A percentile compares a stretch with the other conserved stretches of the same genome.
phyloP scores from a whole-genome alignment of 495 filamentous ascomycete genomes.

The Pseudoneurospora amorphoporcata region DNA sequence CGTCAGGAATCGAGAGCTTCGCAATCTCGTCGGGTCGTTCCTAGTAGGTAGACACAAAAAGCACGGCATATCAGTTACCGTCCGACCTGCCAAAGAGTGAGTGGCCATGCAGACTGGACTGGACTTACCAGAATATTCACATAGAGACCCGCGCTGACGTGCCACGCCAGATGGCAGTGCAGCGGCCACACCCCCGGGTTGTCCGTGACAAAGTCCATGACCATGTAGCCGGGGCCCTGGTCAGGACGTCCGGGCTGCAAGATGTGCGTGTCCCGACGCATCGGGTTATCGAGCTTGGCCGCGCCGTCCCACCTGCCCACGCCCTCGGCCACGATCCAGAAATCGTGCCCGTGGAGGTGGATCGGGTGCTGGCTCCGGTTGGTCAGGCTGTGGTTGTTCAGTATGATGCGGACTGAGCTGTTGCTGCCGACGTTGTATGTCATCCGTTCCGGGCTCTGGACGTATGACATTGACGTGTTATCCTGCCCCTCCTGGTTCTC shows the following conservation, averaged over 20 bases:
- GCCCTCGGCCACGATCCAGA: constrained; percentile 41
- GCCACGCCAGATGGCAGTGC: constrained; percentile 40
- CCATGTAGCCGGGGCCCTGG: constrained; percentile 14
- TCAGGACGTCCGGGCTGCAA: constrained; percentile 15
- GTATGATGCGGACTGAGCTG: constrained; percentile 31
- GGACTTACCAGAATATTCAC: constrained; percentile 25
- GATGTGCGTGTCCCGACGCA: constrained; percentile 26
- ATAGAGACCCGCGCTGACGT: constrained; percentile 33
- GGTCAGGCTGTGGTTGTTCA: constrained; percentile 31
- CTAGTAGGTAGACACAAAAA: background rate
- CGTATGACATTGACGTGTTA: background rate
- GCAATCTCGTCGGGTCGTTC: background rate
- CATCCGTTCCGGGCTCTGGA: background rate
- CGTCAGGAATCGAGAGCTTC: background rate
- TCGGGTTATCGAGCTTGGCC: constrained; percentile 23
- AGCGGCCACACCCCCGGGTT: constrained; percentile 33
- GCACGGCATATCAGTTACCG: background rate
- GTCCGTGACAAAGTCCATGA: constrained; percentile 32
- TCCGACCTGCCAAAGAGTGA: background rate
- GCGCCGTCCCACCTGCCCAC: background rate
- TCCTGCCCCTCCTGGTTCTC: no score
- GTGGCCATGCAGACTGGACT: background rate
- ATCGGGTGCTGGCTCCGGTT: constrained; percentile 36
- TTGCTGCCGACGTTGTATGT: constrained; percentile 15
- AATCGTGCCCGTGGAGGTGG: constrained; percentile 51